Conservation (phyloP, 768 basidiomycete genomes). For the Mycena galericulata region DNA sequence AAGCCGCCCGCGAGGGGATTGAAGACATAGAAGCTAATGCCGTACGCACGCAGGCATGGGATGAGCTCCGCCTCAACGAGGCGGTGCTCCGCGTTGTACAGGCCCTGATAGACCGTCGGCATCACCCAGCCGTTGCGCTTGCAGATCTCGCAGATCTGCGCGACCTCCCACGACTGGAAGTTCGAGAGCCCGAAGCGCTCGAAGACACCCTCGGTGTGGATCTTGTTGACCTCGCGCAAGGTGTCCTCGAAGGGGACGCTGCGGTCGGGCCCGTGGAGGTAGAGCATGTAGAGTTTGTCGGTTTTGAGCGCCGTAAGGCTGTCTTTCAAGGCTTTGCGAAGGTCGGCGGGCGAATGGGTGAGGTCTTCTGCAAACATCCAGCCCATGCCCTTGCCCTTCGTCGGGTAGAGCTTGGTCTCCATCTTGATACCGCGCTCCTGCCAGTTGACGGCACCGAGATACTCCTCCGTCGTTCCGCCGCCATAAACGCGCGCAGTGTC, state of each 20-base stretch:
- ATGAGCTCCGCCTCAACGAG: constrained; percentile 33
- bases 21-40: constrained; percentile 54
- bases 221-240: no score
- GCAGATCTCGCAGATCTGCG: no score
- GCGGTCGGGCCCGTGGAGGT: constrained; percentile 61
- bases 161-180: no score
- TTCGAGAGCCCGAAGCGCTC: no score
- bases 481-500: constrained; percentile 24
- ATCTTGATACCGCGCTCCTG: constrained; percentile 50
- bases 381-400: neutral
- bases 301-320: constrained; percentile 40
- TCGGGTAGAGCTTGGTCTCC: no score
- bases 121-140: no score
- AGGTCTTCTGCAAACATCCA: constrained; percentile 5
- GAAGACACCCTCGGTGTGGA: no score
- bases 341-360: constrained; percentile 3
- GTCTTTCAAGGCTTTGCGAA: constrained; percentile 45
- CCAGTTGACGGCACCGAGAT: constrained; percentile 56
- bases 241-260: constrained; percentile 52
- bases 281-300: constrained; percentile 47
- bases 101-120: constrained; percentile 27
- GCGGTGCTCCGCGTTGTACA: constrained; percentile 34
- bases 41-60: constrained; percentile 18
- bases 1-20: constrained; percentile 60
- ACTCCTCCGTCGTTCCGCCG: constrained; percentile 38